Percentiles rank a stretch among this genome's conserved stretches.
Evolutionary conservation across 768 basidiomycete species (phyloP).

Genomic region (Boletus fagicola): DNA sequence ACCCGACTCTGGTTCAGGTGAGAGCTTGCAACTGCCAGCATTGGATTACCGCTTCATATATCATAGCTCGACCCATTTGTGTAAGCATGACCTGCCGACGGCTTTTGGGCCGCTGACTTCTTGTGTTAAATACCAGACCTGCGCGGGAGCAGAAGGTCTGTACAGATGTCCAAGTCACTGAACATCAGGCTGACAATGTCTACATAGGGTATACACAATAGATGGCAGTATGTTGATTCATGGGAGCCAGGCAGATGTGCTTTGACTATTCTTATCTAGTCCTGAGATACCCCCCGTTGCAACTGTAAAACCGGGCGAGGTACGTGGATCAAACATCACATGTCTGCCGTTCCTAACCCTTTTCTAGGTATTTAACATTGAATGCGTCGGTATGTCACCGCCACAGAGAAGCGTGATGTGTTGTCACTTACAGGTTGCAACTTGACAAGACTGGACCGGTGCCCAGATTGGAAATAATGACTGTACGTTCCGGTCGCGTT

Average conservation of each 20-base stretch:
- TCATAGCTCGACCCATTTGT: constrained; percentile 65
- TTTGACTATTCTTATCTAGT: constrained; percentile 30
- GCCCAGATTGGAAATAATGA: constrained; percentile 79
- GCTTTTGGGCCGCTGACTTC: background rate
- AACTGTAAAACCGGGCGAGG: constrained; percentile 63
- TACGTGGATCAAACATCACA: constrained; percentile 14
- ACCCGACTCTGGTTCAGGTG: constrained; percentile 59
- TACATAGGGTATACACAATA: constrained; percentile 60
- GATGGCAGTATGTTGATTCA: constrained; percentile 60
- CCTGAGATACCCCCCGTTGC: constrained; percentile 63
- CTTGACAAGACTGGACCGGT: constrained; percentile 65
- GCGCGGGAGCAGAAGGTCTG: constrained; percentile 57
- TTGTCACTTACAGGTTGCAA: background rate
- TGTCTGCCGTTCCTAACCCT: background rate
- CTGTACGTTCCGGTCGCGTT: constrained; percentile 37
- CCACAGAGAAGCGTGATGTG: background rate
- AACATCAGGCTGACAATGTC: background rate
- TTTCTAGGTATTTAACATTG: constrained; percentile 61
- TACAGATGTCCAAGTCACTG: background rate
- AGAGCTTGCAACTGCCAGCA: constrained; percentile 4
- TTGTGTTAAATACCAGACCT: constrained; percentile 31
- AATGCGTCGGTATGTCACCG: constrained; percentile 55
- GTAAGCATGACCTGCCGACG: constrained; percentile 37
- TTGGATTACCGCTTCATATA: background rate
- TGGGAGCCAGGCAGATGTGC: background rate